These are phyloP conservation scores for Starmera stellimalicola DNA, from an alignment of 1,139 yeast genomes.

Conservation along the genomic window DNA sequence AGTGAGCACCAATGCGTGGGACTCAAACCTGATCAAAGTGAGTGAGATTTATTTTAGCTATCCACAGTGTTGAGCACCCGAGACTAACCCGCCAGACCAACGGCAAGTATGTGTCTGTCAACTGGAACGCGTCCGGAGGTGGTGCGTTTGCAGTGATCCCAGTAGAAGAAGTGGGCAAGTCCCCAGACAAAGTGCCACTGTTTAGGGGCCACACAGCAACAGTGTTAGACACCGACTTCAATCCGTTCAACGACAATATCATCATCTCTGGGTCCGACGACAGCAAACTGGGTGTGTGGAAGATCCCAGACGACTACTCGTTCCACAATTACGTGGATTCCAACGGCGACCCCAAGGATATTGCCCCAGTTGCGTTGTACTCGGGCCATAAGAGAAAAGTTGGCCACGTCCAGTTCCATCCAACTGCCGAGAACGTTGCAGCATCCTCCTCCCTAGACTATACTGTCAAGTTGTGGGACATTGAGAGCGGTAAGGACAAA, in stretches of 20 bases:
- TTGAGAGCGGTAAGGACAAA: slow-evolving; percentile 62
- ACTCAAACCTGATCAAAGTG: slow-evolving; percentile 70
- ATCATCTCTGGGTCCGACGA: slow-evolving; percentile 89
- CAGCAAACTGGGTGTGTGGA: slow-evolving; percentile 81
- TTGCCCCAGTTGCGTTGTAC: slow-evolving; percentile 59
- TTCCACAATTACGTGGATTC: slow-evolving; percentile 51
- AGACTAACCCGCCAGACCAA: slow-evolving; percentile 34
- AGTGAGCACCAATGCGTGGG: slow-evolving; percentile 90
- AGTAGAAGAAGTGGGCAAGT: slow-evolving; percentile 76
- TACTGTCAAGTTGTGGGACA: slow-evolving; percentile 84
- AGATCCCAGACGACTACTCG: slow-evolving; percentile 72
- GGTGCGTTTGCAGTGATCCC: slow-evolving; percentile 97
- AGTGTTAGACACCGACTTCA: slow-evolving; percentile 84
- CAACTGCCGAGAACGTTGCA: slow-evolving; percentile 74
- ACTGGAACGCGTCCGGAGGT: slow-evolving; percentile 94
- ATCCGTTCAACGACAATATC: slow-evolving; percentile 73
- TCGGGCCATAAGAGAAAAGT: slow-evolving; percentile 89
- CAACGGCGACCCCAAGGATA: slow-evolving; percentile 57
- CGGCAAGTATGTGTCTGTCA: slow-evolving; percentile 76
- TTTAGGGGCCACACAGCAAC: slow-evolving; percentile 95
- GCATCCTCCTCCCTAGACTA: slow-evolving; percentile 90
- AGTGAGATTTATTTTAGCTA: slow-evolving; percentile 8
- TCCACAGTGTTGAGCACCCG: background rate
- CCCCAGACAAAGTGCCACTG: slow-evolving; percentile 87
- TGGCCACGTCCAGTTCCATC: slow-evolving; percentile 88